phyloP scores from a whole-genome alignment of 208 protist genomes.

The Acanthamoeba rhysodes region DNA sequence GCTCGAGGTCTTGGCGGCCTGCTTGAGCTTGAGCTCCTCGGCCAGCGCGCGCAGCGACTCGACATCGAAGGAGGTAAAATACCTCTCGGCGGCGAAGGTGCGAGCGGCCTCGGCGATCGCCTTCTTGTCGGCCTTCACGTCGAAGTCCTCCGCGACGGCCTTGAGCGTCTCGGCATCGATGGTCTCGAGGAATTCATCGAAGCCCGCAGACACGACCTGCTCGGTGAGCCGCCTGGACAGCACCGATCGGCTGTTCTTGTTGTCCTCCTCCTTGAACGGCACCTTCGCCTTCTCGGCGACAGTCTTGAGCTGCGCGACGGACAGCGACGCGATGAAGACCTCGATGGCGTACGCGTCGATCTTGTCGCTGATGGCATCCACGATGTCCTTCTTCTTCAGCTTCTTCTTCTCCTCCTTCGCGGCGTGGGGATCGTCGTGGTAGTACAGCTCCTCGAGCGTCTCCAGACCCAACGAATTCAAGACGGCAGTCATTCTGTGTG shows the following conservation, averaged over 20 bases:
- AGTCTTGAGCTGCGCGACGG: neutral
- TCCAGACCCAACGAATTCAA: neutral
- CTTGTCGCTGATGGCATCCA: slow-evolving; percentile 4
- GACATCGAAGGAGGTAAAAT: slow-evolving; percentile 6
- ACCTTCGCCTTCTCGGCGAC: slow-evolving; percentile 24
- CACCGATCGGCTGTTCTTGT: slow-evolving; percentile 56
- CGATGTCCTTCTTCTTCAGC: slow-evolving; percentile 23
- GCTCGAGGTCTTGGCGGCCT: slow-evolving; percentile 7
- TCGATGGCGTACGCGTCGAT: slow-evolving; percentile 5
- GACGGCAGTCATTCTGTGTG: neutral
- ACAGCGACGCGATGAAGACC: slow-evolving; percentile 39
- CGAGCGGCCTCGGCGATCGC: neutral
- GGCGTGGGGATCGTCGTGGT: neutral
- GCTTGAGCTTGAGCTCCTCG: slow-evolving; percentile 66
- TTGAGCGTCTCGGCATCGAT: slow-evolving; percentile 24
- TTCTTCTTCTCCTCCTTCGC: slow-evolving; percentile 9
- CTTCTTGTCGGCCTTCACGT: slow-evolving; percentile 1
- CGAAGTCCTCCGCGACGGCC: slow-evolving; percentile 7
- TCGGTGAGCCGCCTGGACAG: slow-evolving; percentile 20
- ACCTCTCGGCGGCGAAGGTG: slow-evolving; percentile 33
- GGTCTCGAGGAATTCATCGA: slow-evolving; percentile 28
- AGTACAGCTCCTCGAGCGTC: slow-evolving; percentile 16
- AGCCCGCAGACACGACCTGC: slow-evolving; percentile 9
- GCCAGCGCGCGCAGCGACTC: slow-evolving; percentile 40
- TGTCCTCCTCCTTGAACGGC: slow-evolving; percentile 43